Evolutionary conservation across 768 basidiomycete species (phyloP), one percentile per base, ranked within the genome.

Genomic region (Strobilomyces confusus): DNA sequence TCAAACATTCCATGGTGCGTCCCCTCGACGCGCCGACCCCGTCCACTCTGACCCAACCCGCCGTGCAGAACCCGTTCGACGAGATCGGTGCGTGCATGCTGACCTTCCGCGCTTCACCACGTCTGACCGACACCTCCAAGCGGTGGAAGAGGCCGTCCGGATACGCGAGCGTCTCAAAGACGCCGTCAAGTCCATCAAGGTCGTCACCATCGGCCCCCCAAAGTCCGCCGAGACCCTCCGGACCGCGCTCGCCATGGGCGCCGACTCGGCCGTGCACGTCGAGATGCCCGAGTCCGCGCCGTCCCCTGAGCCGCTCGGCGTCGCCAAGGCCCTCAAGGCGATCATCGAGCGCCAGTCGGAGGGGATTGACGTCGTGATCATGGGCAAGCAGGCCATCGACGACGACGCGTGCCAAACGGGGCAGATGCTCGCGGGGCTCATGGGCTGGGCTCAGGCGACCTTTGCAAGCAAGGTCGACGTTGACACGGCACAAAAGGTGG

Each of bases 371-470:
- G 60, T 98, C 51, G 89, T 99, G 36, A 94, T 99, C 50, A 78
- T 98, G 73, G 97, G 97, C 4, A 99, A 99, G 73, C 97, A 99
- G 71, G 87, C 95, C 14, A 99, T 99, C 61, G 97, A 99, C 73
- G 95, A 95, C 62, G 97, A 99, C 68, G 79, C 91, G 7, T 90
- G 92, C 5, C 87, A 94, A 74, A 98, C 95, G 13, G 95, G 95
- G 0, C 95, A 97, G 69, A 98, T 98, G 92, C 79, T 98, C 25
- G 95, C 95, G 17, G 95, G 93, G 1, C 74, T 98, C 64, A 71
- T 98, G 63, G 85, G 83, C 17, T 97, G 94, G 89, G 81, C 87
- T 11, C 95, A 98, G 73, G 97, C 92, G 38, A 95, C 92, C 58
- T 98, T 92, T 69, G 97, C 94, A 48, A 93, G 90, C 70, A 89